Conservation (phyloP, 2,329 filamentous ascomycete species). For the Neurospora sp. region DNA sequence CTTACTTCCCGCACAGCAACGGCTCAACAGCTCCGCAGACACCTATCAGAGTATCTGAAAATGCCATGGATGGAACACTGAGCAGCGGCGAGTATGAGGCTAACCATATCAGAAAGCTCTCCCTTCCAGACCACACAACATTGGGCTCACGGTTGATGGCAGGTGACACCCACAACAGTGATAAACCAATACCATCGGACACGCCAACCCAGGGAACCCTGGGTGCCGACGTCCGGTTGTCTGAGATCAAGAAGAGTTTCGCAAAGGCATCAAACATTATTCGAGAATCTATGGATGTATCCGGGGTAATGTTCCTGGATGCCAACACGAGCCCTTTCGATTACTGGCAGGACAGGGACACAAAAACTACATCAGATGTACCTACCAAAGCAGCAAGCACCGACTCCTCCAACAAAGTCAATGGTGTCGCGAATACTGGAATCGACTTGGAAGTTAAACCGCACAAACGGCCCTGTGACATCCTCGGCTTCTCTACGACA, state of each 20-base stretch:
- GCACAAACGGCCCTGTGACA: constrained; percentile 17
- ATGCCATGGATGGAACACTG: background rate
- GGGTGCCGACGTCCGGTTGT: background rate
- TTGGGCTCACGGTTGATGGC: background rate
- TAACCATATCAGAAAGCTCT: background rate
- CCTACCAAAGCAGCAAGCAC: constrained; percentile 12
- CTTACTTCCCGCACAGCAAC: background rate
- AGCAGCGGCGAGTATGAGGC: background rate
- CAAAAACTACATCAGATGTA: constrained; percentile 2
- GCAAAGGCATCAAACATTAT: constrained; percentile 34
- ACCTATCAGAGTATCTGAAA: background rate
- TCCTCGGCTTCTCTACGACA: constrained; percentile 31
- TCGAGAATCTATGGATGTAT: constrained; percentile 31
- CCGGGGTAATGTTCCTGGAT: constrained; percentile 29
- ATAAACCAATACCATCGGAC: background rate
- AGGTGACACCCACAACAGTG: background rate
- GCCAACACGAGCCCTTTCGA: constrained; percentile 22
- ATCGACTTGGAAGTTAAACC: constrained; percentile 5
- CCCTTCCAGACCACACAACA: background rate
- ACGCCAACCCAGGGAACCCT: background rate
- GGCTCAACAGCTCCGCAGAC: background rate
- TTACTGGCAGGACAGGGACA: constrained; percentile 15
- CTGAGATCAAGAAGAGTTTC: constrained; percentile 18
- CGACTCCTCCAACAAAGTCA: constrained; percentile 1
- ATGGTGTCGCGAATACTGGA: background rate